Evolutionary conservation across 2,329 filamentous ascomycete genomes (phyloP).

Genomic region (Shiraia bambusicola): DNA sequence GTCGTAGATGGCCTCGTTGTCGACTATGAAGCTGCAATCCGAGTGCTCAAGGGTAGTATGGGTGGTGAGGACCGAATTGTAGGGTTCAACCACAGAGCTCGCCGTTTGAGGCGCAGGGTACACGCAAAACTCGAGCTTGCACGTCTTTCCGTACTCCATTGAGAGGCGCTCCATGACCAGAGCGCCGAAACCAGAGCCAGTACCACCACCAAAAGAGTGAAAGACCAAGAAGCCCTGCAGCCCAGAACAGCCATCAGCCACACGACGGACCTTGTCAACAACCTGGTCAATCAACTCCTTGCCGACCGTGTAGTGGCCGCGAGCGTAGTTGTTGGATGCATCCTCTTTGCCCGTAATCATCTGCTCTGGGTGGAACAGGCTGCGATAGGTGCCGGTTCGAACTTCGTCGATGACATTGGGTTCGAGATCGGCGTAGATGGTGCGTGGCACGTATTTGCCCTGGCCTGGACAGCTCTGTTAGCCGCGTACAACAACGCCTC

Average conservation of each 20-base stretch:
- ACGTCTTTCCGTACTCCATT: constrained; percentile 99
- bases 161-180: constrained; percentile 98
- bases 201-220: constrained; percentile 99
- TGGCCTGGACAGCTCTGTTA: constrained; percentile 63
- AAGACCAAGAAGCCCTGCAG: constrained; percentile 99
- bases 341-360: constrained; percentile 99
- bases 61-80: constrained; percentile 99
- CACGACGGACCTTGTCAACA: constrained; percentile 94
- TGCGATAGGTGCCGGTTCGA: constrained; percentile 93
- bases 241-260: constrained; percentile 94
- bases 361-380: constrained; percentile 97
- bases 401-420: constrained; percentile 99
- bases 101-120: constrained; percentile 97
- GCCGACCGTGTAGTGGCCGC: constrained; percentile 98
- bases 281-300: constrained; percentile 99
- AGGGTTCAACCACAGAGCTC: constrained; percentile 97
- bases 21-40: constrained; percentile 99
- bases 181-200: constrained; percentile 96
- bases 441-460: constrained; percentile 98
- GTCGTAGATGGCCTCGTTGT: constrained; percentile 99
- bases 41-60: constrained; percentile 99
- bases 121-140: constrained; percentile 99
- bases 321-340: constrained; percentile 99
- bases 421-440: constrained; percentile 99
- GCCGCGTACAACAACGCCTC: constrained; percentile 9